A percentile compares a stretch with the other conserved stretches of the same genome.
Evolutionary conservation across 1,284 basidiomycete species (phyloP).

Genomic region (Fomitopsis palustris): DNA sequence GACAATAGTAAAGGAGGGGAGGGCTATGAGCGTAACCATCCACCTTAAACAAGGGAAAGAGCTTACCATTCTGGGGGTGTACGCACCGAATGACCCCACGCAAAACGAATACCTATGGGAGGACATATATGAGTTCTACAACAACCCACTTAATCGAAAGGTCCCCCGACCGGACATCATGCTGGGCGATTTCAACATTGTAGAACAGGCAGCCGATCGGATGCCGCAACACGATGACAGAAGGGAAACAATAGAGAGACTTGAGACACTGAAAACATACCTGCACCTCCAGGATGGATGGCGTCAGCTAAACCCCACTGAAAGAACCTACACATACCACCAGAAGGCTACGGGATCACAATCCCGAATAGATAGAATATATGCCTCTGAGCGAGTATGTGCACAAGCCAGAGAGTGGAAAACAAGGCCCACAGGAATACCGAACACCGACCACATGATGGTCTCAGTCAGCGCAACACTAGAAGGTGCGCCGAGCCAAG

Average conservation of each 20-base stretch:
- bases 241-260: not conserved
- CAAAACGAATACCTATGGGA: conserved; percentile 1
- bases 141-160: not conserved
- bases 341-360: not conserved
- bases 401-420: not conserved
- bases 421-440: no score
- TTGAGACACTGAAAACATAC: not conserved
- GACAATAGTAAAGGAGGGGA: not conserved
- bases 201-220: not conserved
- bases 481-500: no score
- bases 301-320: not conserved
- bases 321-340: not conserved
- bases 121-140: not conserved
- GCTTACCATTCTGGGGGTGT: conserved; percentile 3
- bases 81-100: conserved; percentile 7
- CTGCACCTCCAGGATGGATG: not conserved
- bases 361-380: no score
- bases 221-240: not conserved
- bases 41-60: not conserved
- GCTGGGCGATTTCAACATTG: conserved; percentile 13
- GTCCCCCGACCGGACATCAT: conserved; percentile 1
- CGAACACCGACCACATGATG: no score
- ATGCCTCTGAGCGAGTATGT: not conserved
- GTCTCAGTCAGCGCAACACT: no score
- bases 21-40: not conserved